Evolutionary conservation across 345 rosid species (phyloP).

Genomic region (Dipteronia dyeriana): DNA sequence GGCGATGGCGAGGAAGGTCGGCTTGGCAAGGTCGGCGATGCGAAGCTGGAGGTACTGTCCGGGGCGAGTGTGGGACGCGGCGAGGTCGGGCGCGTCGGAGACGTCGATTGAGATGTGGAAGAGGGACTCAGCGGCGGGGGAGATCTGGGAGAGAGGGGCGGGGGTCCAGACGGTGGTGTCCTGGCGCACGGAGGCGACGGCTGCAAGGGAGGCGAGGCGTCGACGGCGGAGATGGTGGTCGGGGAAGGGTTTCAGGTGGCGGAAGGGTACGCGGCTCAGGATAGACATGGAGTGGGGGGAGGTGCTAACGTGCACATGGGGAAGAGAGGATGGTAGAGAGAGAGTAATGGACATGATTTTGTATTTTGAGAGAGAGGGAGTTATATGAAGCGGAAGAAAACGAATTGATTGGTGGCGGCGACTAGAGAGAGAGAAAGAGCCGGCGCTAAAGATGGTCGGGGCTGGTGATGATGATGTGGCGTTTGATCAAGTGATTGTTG

Average conservation of each 20-base stretch:
- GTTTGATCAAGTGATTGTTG: neutral
- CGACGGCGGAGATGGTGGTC: conserved; percentile 24
- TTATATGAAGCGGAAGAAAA: neutral
- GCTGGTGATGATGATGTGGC: conserved; percentile 42
- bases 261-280: conserved; percentile 53
- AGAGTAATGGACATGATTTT: conserved; percentile 41
- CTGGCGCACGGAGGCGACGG: conserved; percentile 68
- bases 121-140: conserved; percentile 77
- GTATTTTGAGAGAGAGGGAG: neutral
- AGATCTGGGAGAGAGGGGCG: conserved; percentile 59
- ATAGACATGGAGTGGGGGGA: conserved; percentile 65
- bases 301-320: conserved; percentile 49
- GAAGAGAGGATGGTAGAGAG: conserved; percentile 31
- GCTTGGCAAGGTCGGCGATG: conserved; percentile 60
- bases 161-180: conserved; percentile 77
- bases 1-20: conserved; percentile 82
- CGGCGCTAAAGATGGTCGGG: conserved; percentile 42
- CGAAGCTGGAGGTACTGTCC: conserved; percentile 97
- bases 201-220: conserved; percentile 45
- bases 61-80: conserved; percentile 53
- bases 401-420: conserved; percentile 6
- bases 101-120: conserved; percentile 81
- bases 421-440: conserved; percentile 19
- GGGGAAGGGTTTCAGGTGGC: conserved; percentile 21
- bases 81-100: conserved; percentile 75